Conservation (phyloP, 257 asterid genomes). For the Ligustrum vulgare region DNA sequence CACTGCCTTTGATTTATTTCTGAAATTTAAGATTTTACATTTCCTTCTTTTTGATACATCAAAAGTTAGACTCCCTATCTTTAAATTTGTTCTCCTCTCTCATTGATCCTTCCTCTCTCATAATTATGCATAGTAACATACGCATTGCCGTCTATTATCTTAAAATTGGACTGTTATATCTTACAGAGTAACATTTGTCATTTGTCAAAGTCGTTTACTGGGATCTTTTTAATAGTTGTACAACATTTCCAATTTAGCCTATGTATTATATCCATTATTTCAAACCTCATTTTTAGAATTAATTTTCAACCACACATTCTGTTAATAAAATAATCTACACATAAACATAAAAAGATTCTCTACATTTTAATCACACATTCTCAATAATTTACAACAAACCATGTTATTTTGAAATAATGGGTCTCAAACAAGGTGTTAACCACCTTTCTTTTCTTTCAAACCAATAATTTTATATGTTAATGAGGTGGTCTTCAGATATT, state of each 20-base stretch:
- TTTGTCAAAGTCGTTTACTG: neutral
- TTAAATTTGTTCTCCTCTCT: neutral
- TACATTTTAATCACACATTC: too few species aligned
- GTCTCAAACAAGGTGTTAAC: too few species aligned
- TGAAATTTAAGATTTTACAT: neutral
- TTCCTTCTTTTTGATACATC: neutral
- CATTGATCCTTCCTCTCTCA: neutral
- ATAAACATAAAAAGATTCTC: too few species aligned
- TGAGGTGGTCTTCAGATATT: neutral
- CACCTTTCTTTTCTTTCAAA: neutral
- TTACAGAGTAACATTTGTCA: neutral
- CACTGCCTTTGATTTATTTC: neutral
- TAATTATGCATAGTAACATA: neutral
- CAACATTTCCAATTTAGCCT: slow-evolving; percentile 4
- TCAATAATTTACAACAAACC: too few species aligned
- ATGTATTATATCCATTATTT: too few species aligned
- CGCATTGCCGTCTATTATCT: neutral
- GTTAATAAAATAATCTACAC: too few species aligned
- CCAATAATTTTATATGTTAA: neutral
- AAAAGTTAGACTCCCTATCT: neutral
- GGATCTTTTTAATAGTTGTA: neutral
- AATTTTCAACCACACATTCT: too few species aligned
- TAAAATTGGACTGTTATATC: neutral
- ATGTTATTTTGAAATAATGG: too few species aligned
- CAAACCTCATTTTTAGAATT: too few species aligned